Conservation (phyloP, 805 yeast species). For the Wickerhamiella qilinensis region DNA sequence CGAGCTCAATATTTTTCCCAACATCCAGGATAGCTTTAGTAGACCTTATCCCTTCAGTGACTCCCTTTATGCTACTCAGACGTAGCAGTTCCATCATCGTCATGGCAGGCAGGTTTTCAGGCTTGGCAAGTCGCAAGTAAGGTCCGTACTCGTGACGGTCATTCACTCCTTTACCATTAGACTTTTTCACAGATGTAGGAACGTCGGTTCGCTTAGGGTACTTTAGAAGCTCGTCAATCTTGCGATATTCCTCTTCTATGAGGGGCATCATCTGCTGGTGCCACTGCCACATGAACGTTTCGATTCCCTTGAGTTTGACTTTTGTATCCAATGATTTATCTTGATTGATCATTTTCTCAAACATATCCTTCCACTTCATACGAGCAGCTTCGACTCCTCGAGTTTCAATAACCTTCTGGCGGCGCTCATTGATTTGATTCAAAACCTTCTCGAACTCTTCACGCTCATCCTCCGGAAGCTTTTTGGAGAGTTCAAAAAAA, state of each 20-base stretch:
- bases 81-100: constrained; percentile 71
- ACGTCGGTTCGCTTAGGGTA: constrained; percentile 12
- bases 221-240: constrained; percentile 31
- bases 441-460: constrained; percentile 44
- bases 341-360: constrained; percentile 26
- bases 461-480: constrained; percentile 28
- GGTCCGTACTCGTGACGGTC: constrained; percentile 47
- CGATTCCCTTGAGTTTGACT: constrained; percentile 32
- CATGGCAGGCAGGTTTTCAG: constrained; percentile 70
- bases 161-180: constrained; percentile 9
- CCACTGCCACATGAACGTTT: constrained; percentile 75
- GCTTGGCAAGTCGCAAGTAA: constrained; percentile 49
- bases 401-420: constrained; percentile 64
- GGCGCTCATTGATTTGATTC: constrained; percentile 51
- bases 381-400: constrained; percentile 73
- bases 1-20: constrained; percentile 73
- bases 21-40: constrained; percentile 68
- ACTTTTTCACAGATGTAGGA: constrained; percentile 9
- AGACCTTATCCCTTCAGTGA: constrained; percentile 62
- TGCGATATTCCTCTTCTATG: constrained; percentile 46
- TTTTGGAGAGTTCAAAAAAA: constrained; percentile 49
- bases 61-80: constrained; percentile 57
- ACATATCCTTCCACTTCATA: constrained; percentile 75
- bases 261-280: constrained; percentile 54
- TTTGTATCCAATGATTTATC: constrained; percentile 28